phyloP scores from a whole-genome alignment of 2,329 filamentous ascomycete genomes.

The Arthrobotrys sphaeroides region DNA sequence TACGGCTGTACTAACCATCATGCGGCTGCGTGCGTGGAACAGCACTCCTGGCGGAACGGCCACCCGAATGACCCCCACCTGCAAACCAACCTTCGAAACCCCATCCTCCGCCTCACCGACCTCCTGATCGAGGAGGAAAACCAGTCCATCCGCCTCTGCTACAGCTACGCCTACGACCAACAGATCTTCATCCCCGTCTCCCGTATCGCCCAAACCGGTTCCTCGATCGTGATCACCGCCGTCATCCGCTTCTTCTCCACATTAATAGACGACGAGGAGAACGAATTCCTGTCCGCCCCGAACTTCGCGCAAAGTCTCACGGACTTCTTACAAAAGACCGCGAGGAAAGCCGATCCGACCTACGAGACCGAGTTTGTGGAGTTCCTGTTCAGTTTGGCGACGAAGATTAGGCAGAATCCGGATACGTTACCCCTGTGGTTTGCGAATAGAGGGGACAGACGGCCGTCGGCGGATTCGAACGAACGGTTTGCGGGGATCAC shows the following conservation, averaged over 20 bases:
- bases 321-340: conserved; percentile 81
- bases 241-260: conserved; percentile 88
- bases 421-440: conserved; percentile 93
- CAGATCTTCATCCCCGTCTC: conserved; percentile 90
- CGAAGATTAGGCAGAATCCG: conserved; percentile 91
- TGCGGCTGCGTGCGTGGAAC: too few relatives aligned
- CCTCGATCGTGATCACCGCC: conserved; percentile 85
- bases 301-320: conserved; percentile 88
- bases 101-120: conserved; percentile 57
- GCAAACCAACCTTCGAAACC: conserved; percentile 56
- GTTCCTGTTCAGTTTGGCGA: conserved; percentile 92
- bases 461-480: conserved; percentile 62
- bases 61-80: conserved; percentile 56
- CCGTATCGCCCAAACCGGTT: conserved; percentile 86
- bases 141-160: conserved; percentile 71
- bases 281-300: conserved; percentile 87
- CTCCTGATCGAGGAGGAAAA: conserved; percentile 58
- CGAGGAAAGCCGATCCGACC: conserved; percentile 77
- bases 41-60: conserved; percentile 58
- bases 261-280: conserved; percentile 94
- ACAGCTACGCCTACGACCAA: conserved; percentile 83
- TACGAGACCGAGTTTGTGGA: conserved; percentile 91
- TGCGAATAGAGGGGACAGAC: conserved; percentile 67
- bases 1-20: too few relatives aligned
- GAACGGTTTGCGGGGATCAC: conserved; percentile 80